phyloP scores from a whole-genome alignment of 768 basidiomycete genomes.

The Boletus huronensis region DNA sequence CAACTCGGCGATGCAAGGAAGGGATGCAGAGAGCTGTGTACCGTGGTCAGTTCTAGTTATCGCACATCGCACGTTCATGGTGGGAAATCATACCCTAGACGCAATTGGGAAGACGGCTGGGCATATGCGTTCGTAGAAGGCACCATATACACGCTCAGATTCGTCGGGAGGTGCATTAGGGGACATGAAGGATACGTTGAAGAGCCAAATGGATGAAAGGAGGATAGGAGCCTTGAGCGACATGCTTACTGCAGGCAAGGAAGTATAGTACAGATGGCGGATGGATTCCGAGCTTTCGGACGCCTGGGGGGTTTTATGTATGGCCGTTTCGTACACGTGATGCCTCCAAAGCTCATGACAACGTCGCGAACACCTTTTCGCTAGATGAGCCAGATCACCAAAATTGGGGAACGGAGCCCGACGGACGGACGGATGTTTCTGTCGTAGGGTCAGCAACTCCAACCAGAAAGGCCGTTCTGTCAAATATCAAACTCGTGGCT shows the following conservation, averaged over 20 bases:
- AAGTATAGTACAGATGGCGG: neutral
- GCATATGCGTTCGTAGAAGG: conserved; percentile 24
- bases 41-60: conserved; percentile 1
- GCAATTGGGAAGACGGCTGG: conserved; percentile 19
- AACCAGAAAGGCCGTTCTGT: neutral
- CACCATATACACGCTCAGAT: conserved; percentile 18
- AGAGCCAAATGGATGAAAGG: conserved; percentile 25
- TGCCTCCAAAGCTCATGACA: neutral
- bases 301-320: conserved; percentile 10
- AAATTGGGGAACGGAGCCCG: neutral
- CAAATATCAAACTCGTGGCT: neutral
- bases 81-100: conserved; percentile 20
- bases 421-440: neutral
- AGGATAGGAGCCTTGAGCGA: conserved; percentile 22
- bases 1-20: conserved; percentile 29
- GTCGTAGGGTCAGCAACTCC: neutral
- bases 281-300: neutral
- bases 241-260: conserved; percentile 11
- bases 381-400: neutral
- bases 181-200: conserved; percentile 26
- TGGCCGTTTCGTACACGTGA: conserved; percentile 14
- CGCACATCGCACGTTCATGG: neutral
- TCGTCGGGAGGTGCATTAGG: conserved; percentile 18
- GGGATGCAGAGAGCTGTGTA: conserved; percentile 24
- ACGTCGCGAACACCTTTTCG: neutral